Evolutionary conservation across 1,284 basidiomycete species (phyloP), one percentile per base, ranked within the genome.

Genomic region (Leccinum subrobustum): DNA sequence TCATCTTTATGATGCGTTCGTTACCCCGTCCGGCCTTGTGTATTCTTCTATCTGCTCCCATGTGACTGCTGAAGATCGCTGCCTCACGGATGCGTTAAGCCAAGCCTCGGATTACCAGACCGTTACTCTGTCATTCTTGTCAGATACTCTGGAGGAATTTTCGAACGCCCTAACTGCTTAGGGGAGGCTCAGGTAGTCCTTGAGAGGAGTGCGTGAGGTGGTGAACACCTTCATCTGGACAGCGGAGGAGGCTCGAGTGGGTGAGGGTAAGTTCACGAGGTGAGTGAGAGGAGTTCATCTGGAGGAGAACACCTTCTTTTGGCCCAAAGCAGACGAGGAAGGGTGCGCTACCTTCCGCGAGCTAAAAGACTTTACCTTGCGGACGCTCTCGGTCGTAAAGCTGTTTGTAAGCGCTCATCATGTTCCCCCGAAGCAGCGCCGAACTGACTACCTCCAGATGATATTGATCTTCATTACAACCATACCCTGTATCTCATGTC

Each of bases 381-480:
- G 7, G 90, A 92, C 69, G 79, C 85, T 7, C 74, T 89, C 12
- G 87, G 87, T 4, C 81, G 87, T 9, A 87, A 88, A 68, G 81
- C 83, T 1, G 78, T 89, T 55, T 89, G 85, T 87, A 58, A 59
- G 82, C 77, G 0, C 5, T 14, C 12, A 25, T 25, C 51, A 14
- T 27, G n/a, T 55, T 29, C 8, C 35, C 6, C n/a, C 7, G 27
- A 27, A 31, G 29, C 1, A 6, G 54, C n/a, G 14, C 42, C 29
- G 57, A 12, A 9, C 62, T 71, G 44, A 75, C 42, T 12, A 3
- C 23, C 42, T 37, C 59, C 67, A 80, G 79, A 92, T 67, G 61
- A 89, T 92, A 82, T 78, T 91, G 62, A 89, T 91, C 68, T 89
- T 90, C 69, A 66, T 90, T 58, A 86, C 86, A 1, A 89, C 88